Base-by-base conservation (phyloP, 129 eudicot genomes). In the Artemisia annua region DNA sequence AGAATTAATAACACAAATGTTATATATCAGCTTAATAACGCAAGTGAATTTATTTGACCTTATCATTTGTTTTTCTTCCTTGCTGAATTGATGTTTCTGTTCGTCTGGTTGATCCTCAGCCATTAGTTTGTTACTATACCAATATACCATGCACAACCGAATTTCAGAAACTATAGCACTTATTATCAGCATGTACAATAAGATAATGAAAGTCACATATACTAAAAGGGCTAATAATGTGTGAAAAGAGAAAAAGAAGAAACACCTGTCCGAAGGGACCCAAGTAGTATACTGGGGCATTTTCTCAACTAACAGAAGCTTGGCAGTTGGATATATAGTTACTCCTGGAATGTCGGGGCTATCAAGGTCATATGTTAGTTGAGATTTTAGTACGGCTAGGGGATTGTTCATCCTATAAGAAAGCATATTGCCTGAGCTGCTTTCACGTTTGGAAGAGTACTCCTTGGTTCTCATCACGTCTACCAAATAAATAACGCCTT, bases 251-350 rank as follows among this genome's bases (percentile, higher is more conserved):
- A 35, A 35, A 35, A 5, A 1, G 43, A 54, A 43, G 57, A 57
- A 75, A 26, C 26, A 78, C 97, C 83, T 89, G 66, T 78, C 77
- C 56, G 87, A 78, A 66, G 79, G 75, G 32, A 79, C 75, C 89
- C 93, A 91, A 18, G 96, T 88, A 55, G 87, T 88, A 69, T 55
- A 91, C n/a, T 82, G 80, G 5, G 97, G 93, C 57, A 88, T 81
- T 58, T 72, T 91, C 64, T 86, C 84, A 55, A 83, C 56, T 46
- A 14, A 15, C 1, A 89, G 91, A 74, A 91, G 86, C 67, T 54
- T 91, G 92, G 43, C 43, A 35, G 43, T 35, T 35, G 43, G 43
- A 35, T 35, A 35, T 35, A 35, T 30, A 30, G 35, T 35, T 35
- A 35, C 43, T 35, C 6, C 43, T 35, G 43, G 43, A 35, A 35